Base-by-base conservation (phyloP, 768 basidiomycete species). In the Cystobasidium onofrii region DNA sequence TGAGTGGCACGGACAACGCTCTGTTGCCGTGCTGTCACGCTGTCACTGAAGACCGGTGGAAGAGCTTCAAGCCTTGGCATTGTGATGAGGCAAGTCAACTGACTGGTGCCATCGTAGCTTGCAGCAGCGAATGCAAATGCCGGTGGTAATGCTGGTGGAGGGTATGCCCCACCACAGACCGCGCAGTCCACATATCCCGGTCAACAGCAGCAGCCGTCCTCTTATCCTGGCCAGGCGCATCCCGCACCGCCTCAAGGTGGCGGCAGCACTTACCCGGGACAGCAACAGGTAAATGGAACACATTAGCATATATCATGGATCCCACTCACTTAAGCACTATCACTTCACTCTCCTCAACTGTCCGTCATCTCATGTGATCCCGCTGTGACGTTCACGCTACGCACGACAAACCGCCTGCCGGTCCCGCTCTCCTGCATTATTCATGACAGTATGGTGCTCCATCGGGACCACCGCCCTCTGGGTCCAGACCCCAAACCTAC, bases 111-210 rank as follows among this genome's bases (percentile, higher is more conserved):
- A 25, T 36, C 54, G 46, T 34, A 75, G 74, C 66, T 75, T 70
- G 74, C 74, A 46, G 23, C 74, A 66, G 43, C 41, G 61, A 62
- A 65, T 62, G 41, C 77, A 71, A 70, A 69, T 74, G 61, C 44
- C 44, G 34, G 60, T 66, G 74, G 74, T 64, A 13, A 73, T 23
- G 1, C 77, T 75, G 25, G 44, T 64, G 74, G 60, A 67, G 12
- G 12, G 29, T 13, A 15, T 1, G 29, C 31, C 13, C 60, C 52
- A 7, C 43, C 31, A 10, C 29, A 13, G 13, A 1, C 57, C 6
- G 2, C 10, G 29, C 25, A 60, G 15, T 34, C 57, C 25, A 29
- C 57, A 13, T 55, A 66, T 39, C 65, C 69, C 29, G 73, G 65
- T n/a, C 65, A 74, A 44, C 65, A 67, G 36, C 57, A 60, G 57